phyloP scores from a whole-genome alignment of 345 rosid species.

The Anacardium occidentale region DNA sequence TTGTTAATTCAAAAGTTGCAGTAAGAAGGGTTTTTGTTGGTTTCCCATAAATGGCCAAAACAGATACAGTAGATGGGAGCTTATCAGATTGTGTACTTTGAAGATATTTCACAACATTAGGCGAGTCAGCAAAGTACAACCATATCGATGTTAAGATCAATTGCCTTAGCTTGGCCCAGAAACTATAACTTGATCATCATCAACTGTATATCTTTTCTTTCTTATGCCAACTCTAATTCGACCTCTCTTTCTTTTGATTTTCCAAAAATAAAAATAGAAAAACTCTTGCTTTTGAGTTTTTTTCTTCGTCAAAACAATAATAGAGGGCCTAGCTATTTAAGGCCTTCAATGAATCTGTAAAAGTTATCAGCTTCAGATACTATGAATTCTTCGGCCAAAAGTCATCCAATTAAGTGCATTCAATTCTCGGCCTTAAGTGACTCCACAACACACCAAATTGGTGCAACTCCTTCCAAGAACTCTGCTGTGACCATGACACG shows the following conservation, averaged over 20 bases:
- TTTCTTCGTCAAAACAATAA: constrained; percentile 14
- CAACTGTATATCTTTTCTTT: too few species aligned
- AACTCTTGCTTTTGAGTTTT: neutral
- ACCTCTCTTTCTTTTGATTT: too few species aligned
- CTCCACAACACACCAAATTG: constrained; percentile 29
- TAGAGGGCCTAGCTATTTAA: constrained; percentile 40
- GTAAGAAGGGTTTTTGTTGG: constrained; percentile 28
- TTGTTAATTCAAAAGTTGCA: constrained; percentile 23
- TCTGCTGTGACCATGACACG: constrained; percentile 8
- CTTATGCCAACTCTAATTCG: too few species aligned
- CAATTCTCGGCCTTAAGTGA: constrained; percentile 33
- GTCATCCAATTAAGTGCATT: constrained; percentile 38
- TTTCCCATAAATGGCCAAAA: constrained; percentile 44
- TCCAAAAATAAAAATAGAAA: too few species aligned
- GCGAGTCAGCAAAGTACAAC: constrained; percentile 28
- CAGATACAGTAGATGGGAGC: constrained; percentile 26
- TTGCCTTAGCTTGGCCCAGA: neutral
- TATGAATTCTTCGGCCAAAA: constrained; percentile 34
- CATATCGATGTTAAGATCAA: constrained; percentile 9
- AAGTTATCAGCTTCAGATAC: constrained; percentile 39
- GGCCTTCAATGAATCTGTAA: constrained; percentile 40
- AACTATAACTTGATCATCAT: neutral
- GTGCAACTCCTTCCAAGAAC: constrained; percentile 28
- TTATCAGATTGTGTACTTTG: constrained; percentile 31
- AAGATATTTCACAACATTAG: constrained; percentile 20